phyloP scores from a whole-genome alignment of 2,329 filamentous ascomycete species.

The Diaporthe ampelina region DNA sequence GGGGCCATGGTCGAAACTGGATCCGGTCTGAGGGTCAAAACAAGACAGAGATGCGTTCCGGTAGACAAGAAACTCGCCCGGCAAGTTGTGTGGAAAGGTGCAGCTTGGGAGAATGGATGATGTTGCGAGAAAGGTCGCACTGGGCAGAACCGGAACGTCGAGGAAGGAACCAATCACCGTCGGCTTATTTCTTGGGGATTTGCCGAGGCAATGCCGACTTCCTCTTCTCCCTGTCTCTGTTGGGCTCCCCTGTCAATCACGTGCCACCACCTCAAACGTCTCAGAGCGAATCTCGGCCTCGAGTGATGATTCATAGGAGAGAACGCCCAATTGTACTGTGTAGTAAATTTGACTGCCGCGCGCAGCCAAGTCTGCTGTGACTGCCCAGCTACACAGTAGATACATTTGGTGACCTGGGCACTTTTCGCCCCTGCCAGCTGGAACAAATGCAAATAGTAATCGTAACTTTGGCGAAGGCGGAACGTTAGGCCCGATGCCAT shows the following conservation, averaged over 20 bases:
- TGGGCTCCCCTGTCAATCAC: neutral
- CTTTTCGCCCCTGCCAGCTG: too few relatives aligned
- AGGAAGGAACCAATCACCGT: constrained; percentile 52
- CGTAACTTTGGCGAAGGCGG: too few relatives aligned
- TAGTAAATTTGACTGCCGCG: too few relatives aligned
- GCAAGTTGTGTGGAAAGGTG: constrained; percentile 33
- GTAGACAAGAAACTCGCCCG: constrained; percentile 44
- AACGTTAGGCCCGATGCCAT: too few relatives aligned
- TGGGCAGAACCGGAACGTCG: constrained; percentile 45
- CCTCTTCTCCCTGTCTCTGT: neutral
- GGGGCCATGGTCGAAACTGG: constrained; percentile 65
- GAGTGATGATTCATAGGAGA: constrained; percentile 40
- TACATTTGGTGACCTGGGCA: neutral
- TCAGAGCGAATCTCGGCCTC: neutral
- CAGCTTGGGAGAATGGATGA: constrained; percentile 47
- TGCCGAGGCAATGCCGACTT: constrained; percentile 39
- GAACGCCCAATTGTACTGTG: neutral
- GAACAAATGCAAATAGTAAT: too few relatives aligned
- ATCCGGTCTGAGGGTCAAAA: constrained; percentile 45
- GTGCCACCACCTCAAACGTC: constrained; percentile 5
- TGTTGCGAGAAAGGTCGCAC: constrained; percentile 44
- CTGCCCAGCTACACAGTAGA: constrained; percentile 5
- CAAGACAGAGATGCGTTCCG: constrained; percentile 40
- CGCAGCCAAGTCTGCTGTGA: neutral
- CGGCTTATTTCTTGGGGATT: constrained; percentile 34